Base-by-base conservation (phyloP, 2,329 filamentous ascomycete genomes). In the Ophiosphaerella herpotricha region DNA sequence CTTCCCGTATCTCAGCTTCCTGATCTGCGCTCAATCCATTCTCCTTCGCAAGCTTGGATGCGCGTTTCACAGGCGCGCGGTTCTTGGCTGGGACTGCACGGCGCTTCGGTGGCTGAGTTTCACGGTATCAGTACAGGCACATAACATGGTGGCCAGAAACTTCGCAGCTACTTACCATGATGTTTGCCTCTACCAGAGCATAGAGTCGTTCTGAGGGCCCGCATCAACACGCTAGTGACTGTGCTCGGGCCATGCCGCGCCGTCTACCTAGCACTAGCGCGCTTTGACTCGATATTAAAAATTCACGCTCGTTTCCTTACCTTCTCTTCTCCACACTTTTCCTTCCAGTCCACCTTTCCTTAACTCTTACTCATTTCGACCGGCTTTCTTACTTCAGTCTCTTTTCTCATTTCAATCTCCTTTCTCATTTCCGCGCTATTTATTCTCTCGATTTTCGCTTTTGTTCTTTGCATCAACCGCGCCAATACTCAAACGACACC, bases 31-130 rank as follows among this genome's bases (percentile, higher is more conserved):
- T 87, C 67, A 97, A 85, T 72, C 91, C 87, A 81, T 97, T 86
- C 69, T 96, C 91, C 76, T 92, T 93, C 26, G 93, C 93, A 63
- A 97, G 89, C 73, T 91, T 95, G 51, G 92, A 96, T 66, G 85
- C 85, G 55, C 89, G 88, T 48, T 68, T 67, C 1, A 57, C 43
- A 18, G 58, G 54, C 35, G 52, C 48, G 18, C 59, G 50, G 33
- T 58, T 54, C 39, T 60, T 66, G 8, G 35, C 48, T n/a, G 63
- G 43, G 38, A 58, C 46, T 24, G 63, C 59, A 47, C 62, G 63
- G 36, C 69, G 67, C 47, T 64, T 71, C 16, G 66, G 59, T 13
- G 68, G 66, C 70, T 73, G 32, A 18, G 13, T 6, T 11, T 18
- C 24, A 32, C 16, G 36, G 7, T 12, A 7, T 60, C n/a, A 55